Evolutionary conservation across 495 filamentous ascomycete genomes (phyloP).

Genomic region (Aspergillus sclerotiicarbonarius): DNA sequence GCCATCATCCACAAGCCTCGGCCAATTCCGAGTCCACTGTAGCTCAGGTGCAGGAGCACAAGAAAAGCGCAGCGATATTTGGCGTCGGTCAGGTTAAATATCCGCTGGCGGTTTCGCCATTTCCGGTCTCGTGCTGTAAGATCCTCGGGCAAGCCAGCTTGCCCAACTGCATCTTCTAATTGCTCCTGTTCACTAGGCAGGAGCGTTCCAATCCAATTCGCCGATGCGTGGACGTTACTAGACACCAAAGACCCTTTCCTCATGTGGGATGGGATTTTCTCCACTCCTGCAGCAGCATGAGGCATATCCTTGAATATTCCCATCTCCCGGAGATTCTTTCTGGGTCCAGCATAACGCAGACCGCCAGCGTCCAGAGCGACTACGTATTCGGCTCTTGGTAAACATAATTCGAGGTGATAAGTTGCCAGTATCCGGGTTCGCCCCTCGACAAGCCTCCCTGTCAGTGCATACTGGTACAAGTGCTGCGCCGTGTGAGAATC

Average conservation of each 20-base stretch:
- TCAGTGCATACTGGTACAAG: conserved; percentile 30
- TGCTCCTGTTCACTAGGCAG: neutral
- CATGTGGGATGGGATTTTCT: neutral
- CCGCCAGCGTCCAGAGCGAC: conserved; percentile 56
- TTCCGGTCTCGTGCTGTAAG: neutral
- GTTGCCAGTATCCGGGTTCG: conserved; percentile 23
- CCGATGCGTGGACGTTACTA: neutral
- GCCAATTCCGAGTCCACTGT: neutral
- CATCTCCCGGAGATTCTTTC: conserved; percentile 3
- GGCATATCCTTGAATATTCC: conserved; percentile 40
- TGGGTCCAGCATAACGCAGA: neutral
- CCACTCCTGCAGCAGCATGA: conserved; percentile 11
- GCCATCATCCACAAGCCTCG: conserved; percentile 3
- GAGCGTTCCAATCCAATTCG: neutral
- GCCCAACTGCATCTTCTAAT: neutral
- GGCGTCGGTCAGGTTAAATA: neutral
- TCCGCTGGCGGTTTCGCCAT: neutral
- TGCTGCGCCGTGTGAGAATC: conserved; percentile 21
- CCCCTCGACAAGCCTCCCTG: conserved; percentile 8
- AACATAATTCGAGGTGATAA: conserved; percentile 75
- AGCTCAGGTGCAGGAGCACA: neutral
- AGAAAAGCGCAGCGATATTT: neutral
- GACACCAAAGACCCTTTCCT: neutral
- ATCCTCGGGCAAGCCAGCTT: neutral
- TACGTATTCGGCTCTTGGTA: conserved; percentile 65